Base-by-base conservation (phyloP, 1,284 basidiomycete genomes). In the Sanghuangporus sanghuang region DNA sequence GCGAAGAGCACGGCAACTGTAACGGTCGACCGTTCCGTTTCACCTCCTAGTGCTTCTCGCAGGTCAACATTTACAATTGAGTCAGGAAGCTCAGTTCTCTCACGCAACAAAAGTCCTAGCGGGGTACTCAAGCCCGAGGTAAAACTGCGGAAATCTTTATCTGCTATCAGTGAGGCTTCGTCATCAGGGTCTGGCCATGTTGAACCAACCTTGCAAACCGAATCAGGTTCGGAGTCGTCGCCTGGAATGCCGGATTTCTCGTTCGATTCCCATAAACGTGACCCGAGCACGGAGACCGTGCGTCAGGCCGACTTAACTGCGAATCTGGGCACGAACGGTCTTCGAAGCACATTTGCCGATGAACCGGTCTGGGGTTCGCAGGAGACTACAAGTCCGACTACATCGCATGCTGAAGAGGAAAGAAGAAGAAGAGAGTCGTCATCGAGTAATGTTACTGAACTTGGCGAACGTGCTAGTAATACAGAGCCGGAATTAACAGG, bases 141-240 rank as follows among this genome's bases (percentile, higher is more conserved):
- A 12, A 90, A 87, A 71, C 78, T 90, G 48, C 85, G 86, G 49
- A 85, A 78, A 62, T 82, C 87, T 27, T 76, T 91, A 23, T 74
- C 86, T 48, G 80, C 83, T 16, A 85, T 91, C 38, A 61, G 57
- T 50, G 63, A 64, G 48, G 36, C 54, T 32, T 27, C 53, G 14
- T 12, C 36, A 54, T 38, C 27, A 23, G 52, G 23, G 1, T 35
- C 36, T 4, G 44, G 21, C 44, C 44, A 32, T 32, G 27, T 32
- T 32, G 55, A 23, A 42, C 23, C 32, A 35, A 38, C 36, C 40
- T 39, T 11, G 21, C 27, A 32, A 32, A 32, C 27, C 5, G 21
- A 56, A 56, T 56, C 54, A 18, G 55, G 12, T 6, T 27, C 38
- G 35, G 55, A 42, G 27, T 21, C 27, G 11, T 14, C 32, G 44